These are phyloP conservation scores for Didymella segeticola DNA, from an alignment of 2,329 filamentous ascomycete genomes.

Conservation along the genomic window DNA sequence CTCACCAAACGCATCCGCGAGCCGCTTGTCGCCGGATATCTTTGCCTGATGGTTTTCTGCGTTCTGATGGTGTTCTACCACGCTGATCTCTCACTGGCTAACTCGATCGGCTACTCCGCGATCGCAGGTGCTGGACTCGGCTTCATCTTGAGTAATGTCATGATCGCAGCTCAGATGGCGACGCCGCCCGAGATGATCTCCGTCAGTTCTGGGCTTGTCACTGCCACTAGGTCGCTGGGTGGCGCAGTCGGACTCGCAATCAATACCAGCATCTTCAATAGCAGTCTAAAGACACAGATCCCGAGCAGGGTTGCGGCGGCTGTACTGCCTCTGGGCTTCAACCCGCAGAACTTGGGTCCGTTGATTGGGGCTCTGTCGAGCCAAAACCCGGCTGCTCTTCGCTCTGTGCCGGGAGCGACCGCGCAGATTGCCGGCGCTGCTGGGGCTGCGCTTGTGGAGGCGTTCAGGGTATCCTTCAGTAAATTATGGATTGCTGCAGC, in stretches of 20 bases:
- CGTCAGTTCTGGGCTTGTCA: not conserved
- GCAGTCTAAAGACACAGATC: not conserved
- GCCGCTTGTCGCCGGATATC: not conserved
- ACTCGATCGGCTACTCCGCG: not conserved
- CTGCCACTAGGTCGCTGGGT: not conserved
- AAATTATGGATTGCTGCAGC: not conserved
- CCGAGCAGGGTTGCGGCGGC: not conserved
- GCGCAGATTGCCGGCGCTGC: not conserved
- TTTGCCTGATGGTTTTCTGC: not conserved
- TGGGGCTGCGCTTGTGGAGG: not conserved
- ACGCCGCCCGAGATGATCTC: constrained; percentile 1
- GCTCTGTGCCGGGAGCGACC: not conserved
- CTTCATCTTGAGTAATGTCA: not conserved
- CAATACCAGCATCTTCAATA: not conserved
- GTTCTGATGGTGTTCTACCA: not conserved
- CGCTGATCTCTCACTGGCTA: not conserved
- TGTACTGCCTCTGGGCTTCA: not conserved
- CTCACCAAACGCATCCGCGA: not conserved
- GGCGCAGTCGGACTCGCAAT: not conserved
- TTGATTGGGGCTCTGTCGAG: not conserved
- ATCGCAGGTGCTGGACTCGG: not conserved
- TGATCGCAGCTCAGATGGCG: not conserved
- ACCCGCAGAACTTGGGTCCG: not conserved
- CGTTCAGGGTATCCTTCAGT: not conserved
- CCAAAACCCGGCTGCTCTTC: not conserved